Percentiles rank a stretch among this genome's conserved stretches.
Conservation (phyloP, 208 protist species). For the Naegleria fowleri region DNA sequence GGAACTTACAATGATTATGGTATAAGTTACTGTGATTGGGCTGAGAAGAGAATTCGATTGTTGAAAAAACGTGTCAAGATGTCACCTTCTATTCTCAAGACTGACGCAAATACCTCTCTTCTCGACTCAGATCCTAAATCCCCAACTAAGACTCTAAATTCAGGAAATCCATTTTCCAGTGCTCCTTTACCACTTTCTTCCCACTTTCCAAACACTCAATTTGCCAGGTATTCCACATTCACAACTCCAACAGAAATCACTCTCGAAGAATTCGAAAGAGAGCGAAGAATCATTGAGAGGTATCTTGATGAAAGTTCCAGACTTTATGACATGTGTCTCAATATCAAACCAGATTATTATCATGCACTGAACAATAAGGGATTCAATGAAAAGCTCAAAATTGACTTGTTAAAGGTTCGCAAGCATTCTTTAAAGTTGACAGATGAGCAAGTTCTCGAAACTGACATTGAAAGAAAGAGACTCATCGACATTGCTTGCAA, state of each 20-base stretch:
- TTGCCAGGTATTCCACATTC: neutral
- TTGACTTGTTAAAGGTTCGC: neutral
- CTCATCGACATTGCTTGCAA: neutral
- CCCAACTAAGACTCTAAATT: neutral
- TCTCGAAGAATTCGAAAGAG: neutral
- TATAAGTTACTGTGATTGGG: slow-evolving; percentile 12
- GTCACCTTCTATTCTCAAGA: neutral
- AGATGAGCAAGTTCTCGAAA: neutral
- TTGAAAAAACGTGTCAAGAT: neutral
- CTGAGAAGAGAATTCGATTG: slow-evolving; percentile 2
- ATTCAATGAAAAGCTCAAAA: slow-evolving; percentile 23
- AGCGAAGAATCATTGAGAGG: neutral
- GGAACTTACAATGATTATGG: slow-evolving; percentile 24
- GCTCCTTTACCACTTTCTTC: neutral
- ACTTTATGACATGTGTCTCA: neutral
- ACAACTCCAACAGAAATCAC: neutral
- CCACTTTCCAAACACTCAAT: neutral
- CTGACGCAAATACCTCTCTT: neutral
- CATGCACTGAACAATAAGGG: slow-evolving; percentile 12
- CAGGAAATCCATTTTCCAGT: neutral
- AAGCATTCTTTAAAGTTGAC: neutral
- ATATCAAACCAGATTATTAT: slow-evolving; percentile 16
- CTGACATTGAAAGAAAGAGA: neutral
- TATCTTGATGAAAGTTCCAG: neutral
- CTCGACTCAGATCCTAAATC: neutral